Percentiles rank a stretch among this genome's conserved stretches.
Evolutionary conservation across 208 protist genomes (phyloP).

Genomic region (Balamuthia mandrillaris): DNA sequence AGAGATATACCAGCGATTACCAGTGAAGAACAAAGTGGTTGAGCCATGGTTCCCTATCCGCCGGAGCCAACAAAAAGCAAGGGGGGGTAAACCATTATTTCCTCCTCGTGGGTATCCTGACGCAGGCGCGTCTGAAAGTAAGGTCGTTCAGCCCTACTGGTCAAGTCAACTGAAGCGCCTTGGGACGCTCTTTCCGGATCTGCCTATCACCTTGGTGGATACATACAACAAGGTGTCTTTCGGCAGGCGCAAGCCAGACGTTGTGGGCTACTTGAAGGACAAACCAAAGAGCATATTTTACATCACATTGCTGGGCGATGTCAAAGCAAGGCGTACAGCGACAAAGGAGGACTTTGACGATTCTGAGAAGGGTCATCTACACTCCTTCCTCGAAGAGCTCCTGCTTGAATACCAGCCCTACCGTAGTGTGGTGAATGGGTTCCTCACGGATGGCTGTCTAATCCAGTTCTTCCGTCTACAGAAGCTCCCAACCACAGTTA

Average conservation of each 20-base stretch:
- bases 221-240: not conserved
- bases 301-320: not conserved
- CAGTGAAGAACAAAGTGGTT: too few species aligned
- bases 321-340: not conserved
- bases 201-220: not conserved
- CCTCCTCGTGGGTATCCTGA: not conserved
- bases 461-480: not conserved
- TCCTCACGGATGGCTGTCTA: slow-evolving; percentile 8
- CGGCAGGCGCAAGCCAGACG: not conserved
- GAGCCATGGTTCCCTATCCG: too few species aligned
- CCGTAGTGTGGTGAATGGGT: not conserved
- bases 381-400: not conserved
- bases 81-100: too few species aligned
- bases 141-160: not conserved
- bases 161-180: not conserved
- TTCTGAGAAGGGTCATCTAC: not conserved
- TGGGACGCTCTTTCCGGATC: not conserved
- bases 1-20: too few species aligned
- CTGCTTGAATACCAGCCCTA: slow-evolving; percentile 7
- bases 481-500: not conserved
- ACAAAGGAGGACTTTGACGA: not conserved
- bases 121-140: not conserved
- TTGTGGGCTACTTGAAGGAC: not conserved
- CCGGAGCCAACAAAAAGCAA: too few species aligned
- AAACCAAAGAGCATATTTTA: not conserved